Evolutionary conservation across 2,329 filamentous ascomycete genomes (phyloP).

Genomic region (Alternaria sp.): DNA sequence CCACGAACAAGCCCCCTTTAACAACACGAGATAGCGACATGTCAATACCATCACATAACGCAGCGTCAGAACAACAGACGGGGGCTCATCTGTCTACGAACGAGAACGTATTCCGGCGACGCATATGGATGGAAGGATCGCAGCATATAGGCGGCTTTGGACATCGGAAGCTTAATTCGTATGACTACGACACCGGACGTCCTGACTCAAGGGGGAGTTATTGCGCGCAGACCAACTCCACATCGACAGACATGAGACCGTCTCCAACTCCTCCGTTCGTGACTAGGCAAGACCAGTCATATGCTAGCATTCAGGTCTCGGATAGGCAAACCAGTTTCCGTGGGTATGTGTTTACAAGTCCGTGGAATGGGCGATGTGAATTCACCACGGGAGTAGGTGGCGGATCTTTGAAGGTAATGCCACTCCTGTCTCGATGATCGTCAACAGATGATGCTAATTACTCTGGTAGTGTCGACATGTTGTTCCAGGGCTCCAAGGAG

Average conservation of each 20-base stretch:
- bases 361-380: conserved; percentile 86
- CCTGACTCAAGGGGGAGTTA: conserved; percentile 33
- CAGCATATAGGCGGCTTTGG: conserved; percentile 50
- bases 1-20: conserved; percentile 22
- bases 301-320: conserved; percentile 48
- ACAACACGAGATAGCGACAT: conserved; percentile 22
- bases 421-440: background rate
- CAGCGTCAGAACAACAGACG: conserved; percentile 1
- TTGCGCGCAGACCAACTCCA: conserved; percentile 16
- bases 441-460: background rate
- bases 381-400: conserved; percentile 82
- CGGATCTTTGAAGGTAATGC: conserved; percentile 65
- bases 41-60: conserved; percentile 11
- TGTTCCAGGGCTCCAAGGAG: conserved; percentile 58
- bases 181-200: conserved; percentile 32
- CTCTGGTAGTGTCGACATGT: conserved; percentile 67
- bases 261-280: conserved; percentile 24
- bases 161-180: conserved; percentile 46
- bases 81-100: background rate
- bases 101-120: conserved; percentile 50
- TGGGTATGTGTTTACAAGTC: conserved; percentile 78
- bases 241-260: conserved; percentile 21
- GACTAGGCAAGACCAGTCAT: conserved; percentile 34
- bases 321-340: conserved; percentile 60
- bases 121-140: conserved; percentile 58